A percentile compares a stretch with the other conserved stretches of the same genome.
These are phyloP conservation scores for Euphorbia schlechtendalii DNA, from an alignment of 441 rosid genomes.

Conservation along the genomic window DNA sequence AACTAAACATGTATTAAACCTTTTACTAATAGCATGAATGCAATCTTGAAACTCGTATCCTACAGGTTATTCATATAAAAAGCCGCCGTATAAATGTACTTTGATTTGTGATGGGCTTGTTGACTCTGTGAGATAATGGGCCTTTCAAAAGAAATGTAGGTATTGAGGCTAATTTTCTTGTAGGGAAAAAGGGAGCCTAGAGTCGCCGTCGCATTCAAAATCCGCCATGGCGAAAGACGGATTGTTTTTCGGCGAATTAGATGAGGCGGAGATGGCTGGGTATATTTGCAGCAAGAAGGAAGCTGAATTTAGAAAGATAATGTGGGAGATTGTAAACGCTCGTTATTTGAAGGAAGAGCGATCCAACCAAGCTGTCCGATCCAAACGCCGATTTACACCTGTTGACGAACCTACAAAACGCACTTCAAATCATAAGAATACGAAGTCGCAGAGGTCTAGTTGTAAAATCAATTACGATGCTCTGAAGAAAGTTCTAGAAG, in stretches of 20 bases:
- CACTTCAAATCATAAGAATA: neutral
- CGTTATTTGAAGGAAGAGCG: neutral
- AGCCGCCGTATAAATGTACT: too few relatives aligned
- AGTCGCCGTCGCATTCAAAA: too few relatives aligned
- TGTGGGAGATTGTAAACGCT: neutral
- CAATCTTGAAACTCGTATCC: too few relatives aligned
- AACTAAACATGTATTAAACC: too few relatives aligned
- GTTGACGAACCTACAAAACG: neutral
- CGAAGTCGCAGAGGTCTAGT: neutral
- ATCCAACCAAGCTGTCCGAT: neutral
- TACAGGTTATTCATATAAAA: too few relatives aligned
- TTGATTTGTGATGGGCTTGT: too few relatives aligned
- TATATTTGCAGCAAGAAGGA: conserved; percentile 4
- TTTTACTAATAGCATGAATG: too few relatives aligned
- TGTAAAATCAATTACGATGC: conserved; percentile 5
- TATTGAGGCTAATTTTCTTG: too few relatives aligned
- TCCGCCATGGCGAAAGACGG: neutral
- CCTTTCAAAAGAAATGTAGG: too few relatives aligned
- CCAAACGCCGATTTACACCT: neutral
- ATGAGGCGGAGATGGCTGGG: neutral
- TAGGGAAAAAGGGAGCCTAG: too few relatives aligned
- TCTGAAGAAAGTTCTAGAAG: neutral
- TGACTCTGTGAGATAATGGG: too few relatives aligned
- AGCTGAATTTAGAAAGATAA: neutral
- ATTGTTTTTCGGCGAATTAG: neutral